phyloP scores from a whole-genome alignment of 441 rosid species.

The Euphorbia celastroides region DNA sequence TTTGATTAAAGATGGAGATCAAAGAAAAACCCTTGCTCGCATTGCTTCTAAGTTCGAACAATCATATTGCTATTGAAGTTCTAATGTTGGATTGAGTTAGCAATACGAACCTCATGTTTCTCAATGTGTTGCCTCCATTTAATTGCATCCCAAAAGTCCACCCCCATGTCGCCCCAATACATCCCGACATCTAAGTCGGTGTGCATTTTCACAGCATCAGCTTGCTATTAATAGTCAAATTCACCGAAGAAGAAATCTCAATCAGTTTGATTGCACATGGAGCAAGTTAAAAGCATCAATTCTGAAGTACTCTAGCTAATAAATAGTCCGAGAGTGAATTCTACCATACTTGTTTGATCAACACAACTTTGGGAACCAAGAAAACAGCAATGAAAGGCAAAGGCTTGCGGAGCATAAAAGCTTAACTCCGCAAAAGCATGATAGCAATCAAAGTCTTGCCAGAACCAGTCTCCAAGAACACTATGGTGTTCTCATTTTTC shows the following conservation, averaged over 20 bases:
- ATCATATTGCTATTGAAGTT: too few species aligned
- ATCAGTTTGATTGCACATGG: too few species aligned
- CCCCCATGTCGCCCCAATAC: conserved; percentile 83
- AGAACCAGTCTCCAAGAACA: too few species aligned
- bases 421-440: conserved; percentile 81
- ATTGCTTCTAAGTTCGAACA: too few species aligned
- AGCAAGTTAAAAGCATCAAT: too few species aligned
- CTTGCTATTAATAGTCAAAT: conserved; percentile 36
- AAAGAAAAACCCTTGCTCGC: too few species aligned
- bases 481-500: conserved; percentile 71
- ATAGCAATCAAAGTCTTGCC: too few species aligned
- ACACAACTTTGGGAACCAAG: conserved; percentile 86
- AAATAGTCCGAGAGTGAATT: too few species aligned
- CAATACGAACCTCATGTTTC: conserved; percentile 53
- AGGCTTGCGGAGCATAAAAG: conserved; percentile 76
- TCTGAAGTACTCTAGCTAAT: too few species aligned
- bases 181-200: conserved; percentile 66
- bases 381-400: conserved; percentile 65
- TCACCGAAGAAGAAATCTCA: not conserved
- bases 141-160: conserved; percentile 64
- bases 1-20: too few species aligned
- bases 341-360: conserved; percentile 59
- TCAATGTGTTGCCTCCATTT: conserved; percentile 53
- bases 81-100: too few species aligned
- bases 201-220: conserved; percentile 48